Evolutionary conservation across 2,329 filamentous ascomycete genomes (phyloP).

Genomic region (Ilyonectria sp.): DNA sequence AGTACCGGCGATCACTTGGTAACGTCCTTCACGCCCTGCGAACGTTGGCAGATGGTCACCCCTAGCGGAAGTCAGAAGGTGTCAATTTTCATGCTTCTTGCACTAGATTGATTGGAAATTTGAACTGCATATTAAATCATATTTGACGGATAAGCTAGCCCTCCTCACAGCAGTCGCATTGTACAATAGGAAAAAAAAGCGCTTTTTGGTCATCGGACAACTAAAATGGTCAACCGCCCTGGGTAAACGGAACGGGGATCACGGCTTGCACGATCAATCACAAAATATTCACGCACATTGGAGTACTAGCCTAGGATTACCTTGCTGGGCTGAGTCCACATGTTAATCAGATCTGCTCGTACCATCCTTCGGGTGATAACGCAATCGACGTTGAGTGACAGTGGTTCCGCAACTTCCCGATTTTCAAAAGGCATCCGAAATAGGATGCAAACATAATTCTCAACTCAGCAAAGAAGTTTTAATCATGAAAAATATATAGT

Average conservation of each 20-base stretch:
- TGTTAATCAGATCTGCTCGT: neutral
- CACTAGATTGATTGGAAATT: neutral
- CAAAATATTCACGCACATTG: neutral
- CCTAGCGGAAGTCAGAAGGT: neutral
- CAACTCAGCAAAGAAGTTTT: neutral
- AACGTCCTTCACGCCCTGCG: conserved; percentile 38
- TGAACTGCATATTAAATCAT: neutral
- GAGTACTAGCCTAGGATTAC: neutral
- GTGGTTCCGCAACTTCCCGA: too few species aligned
- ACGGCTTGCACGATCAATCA: conserved; percentile 1
- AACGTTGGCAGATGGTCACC: conserved; percentile 27
- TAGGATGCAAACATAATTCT: too few species aligned
- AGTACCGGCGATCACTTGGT: conserved; percentile 43
- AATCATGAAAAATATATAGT: neutral
- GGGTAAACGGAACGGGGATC: conserved; percentile 28
- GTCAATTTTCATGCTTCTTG: neutral
- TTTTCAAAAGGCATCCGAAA: too few species aligned
- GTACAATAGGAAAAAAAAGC: conserved; percentile 23
- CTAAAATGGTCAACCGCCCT: conserved; percentile 21
- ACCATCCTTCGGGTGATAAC: too few species aligned
- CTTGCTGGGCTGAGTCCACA: neutral
- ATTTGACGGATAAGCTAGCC: neutral
- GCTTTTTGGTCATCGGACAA: neutral
- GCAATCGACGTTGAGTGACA: too few species aligned
- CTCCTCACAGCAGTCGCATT: neutral